Conservation (phyloP, 1,284 basidiomycete species). For the Cutaneotrichosporon mucoides region DNA sequence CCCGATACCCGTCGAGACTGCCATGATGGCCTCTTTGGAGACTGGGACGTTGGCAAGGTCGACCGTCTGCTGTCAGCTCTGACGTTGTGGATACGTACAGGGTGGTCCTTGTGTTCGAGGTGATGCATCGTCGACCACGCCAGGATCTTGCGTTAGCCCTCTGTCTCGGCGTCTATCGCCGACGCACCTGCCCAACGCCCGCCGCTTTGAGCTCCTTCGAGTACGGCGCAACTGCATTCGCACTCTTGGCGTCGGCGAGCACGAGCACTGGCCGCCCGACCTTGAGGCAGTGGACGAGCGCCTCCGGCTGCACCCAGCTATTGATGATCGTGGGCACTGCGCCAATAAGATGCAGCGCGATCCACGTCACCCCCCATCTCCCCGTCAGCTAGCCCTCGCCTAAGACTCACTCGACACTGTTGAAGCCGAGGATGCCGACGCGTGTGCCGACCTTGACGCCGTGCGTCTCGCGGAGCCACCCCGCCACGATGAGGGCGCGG, state of each 20-base stretch:
- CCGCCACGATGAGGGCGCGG: conserved; percentile 24
- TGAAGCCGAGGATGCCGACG: conserved; percentile 39
- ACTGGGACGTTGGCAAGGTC: neutral
- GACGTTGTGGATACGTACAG: neutral
- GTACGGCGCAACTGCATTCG: conserved; percentile 19
- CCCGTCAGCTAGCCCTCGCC: too few species aligned
- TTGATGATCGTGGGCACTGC: conserved; percentile 34
- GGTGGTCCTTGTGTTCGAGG: neutral
- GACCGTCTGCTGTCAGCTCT: neutral
- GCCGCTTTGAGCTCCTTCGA: neutral
- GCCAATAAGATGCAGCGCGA: conserved; percentile 37
- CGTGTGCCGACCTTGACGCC: conserved; percentile 30
- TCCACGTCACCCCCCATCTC: conserved; percentile 18
- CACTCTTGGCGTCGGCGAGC: conserved; percentile 29
- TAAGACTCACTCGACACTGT: conserved; percentile 19
- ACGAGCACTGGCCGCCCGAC: conserved; percentile 26
- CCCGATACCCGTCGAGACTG: neutral
- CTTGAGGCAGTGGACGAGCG: conserved; percentile 26
- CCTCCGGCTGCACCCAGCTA: conserved; percentile 11
- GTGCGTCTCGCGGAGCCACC: conserved; percentile 28
- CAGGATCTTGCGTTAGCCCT: neutral
- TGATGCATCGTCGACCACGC: neutral
- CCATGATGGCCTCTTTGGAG: neutral
- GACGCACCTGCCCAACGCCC: conserved; percentile 1
- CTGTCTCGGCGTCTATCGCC: neutral